Base-by-base conservation (phyloP, 352 stramenopile species). In the Globisporangium takayamanum region DNA sequence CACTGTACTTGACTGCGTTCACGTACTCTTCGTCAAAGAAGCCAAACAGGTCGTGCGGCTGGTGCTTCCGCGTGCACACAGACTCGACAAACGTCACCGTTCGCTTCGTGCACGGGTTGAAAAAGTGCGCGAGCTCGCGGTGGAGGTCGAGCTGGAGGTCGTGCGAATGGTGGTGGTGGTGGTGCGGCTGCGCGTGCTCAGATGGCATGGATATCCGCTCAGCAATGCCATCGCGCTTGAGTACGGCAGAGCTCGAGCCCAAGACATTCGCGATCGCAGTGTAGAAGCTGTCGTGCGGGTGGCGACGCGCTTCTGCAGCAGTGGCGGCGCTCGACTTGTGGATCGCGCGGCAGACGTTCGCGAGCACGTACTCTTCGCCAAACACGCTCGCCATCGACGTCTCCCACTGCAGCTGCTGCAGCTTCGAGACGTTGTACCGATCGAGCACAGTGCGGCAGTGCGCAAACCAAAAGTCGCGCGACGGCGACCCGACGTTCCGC, bases 381-480 rank as follows among this genome's bases (percentile, higher is more conserved):
- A 88, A 89, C 3, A 92, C 50, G 63, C 75, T 88, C 28, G 70
- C 66, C 26, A 92, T 63, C 26, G 81, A 92, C 1, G 73, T 79
- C 59, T 89, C 76, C 81, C 81, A 92, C 45, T 86, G 74, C 49
- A 92, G 62, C n/a, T 75, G 76, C 64, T 88, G 79, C 53, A 92
- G 67, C 57, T 80, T 79, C 20, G 72, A 80, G 22, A 87, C 64
- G 53, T 87, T 86, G 60, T 84, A 84, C 10, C 71, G 63, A 55
- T 88, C 74, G 50, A 91, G 57, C 16, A 89, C 76, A 1, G 64
- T 63, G 26, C 74, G 69, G 48, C 78, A 85, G 58, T 87, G 72
- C 62, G 82, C 84, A 55, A 87, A 85, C 75, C 79, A 92, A 46
- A 85, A 86, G 55, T 92, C 79, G 11, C 79, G 74, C 45, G 79